These are phyloP conservation scores for Colletotrichum sp. DNA, from an alignment of 2,329 filamentous ascomycete genomes.

Conservation along the genomic window DNA sequence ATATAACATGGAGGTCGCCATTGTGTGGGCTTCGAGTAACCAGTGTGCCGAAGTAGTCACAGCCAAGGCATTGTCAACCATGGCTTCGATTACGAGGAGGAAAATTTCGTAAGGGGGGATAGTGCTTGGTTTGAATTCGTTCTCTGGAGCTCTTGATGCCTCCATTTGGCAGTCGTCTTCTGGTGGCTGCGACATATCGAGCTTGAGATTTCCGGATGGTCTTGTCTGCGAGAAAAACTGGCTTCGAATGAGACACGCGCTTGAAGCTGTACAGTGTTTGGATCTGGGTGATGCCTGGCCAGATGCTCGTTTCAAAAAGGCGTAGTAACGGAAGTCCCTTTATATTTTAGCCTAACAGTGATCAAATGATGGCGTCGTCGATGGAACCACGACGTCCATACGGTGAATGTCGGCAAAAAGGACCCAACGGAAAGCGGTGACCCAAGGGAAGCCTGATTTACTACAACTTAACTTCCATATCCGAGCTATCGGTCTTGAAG, in stretches of 20 bases:
- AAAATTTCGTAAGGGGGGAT: neutral
- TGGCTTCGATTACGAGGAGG: neutral
- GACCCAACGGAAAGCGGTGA: neutral
- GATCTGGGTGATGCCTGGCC: neutral
- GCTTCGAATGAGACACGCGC: neutral
- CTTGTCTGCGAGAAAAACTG: neutral
- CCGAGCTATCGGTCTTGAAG: neutral
- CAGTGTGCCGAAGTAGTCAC: neutral
- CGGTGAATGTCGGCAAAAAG: neutral
- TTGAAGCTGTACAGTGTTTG: neutral
- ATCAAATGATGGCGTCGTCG: neutral
- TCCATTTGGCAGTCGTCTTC: neutral
- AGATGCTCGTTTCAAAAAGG: neutral
- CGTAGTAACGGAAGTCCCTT: neutral
- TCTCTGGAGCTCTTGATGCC: neutral
- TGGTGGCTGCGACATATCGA: neutral
- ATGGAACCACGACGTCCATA: neutral
- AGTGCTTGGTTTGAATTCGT: neutral
- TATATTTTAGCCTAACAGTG: neutral
- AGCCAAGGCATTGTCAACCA: neutral
- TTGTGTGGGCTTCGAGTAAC: neutral
- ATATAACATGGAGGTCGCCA: accelerated
- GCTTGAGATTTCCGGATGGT: neutral
- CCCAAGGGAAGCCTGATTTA: neutral
- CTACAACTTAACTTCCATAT: neutral